Percentiles rank a stretch among this genome's conserved stretches.
Evolutionary conservation across 176 grass and related monocot genomes (phyloP).

Genomic region (Carex littledalei): DNA sequence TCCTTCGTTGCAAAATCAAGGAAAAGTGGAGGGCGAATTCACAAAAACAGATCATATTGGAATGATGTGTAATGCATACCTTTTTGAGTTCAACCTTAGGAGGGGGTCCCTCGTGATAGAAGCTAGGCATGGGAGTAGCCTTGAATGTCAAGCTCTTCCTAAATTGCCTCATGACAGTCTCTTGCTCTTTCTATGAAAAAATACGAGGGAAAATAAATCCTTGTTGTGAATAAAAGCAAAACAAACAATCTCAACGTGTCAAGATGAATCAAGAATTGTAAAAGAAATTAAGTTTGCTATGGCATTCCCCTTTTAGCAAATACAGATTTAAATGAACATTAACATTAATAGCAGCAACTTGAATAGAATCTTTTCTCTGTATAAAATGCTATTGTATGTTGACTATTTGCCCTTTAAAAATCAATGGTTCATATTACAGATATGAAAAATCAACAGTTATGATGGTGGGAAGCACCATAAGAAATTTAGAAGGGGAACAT

Average conservation of each 20-base stretch:
- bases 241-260: not conserved
- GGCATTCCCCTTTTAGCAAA: no score
- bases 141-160: constrained; percentile 89
- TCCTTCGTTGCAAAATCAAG: not conserved
- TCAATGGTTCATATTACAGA: no score
- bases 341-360: no score
- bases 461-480: no score
- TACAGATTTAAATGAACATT: no score
- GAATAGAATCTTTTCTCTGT: no score
- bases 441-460: no score
- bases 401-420: no score
- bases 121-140: constrained; percentile 88
- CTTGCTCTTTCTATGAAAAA: constrained; percentile 67
- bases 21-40: not conserved
- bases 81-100: constrained; percentile 86
- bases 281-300: not conserved
- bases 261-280: not conserved
- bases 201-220: not conserved
- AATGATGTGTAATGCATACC: constrained; percentile 23
- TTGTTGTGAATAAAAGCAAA: not conserved
- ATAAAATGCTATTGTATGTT: no score
- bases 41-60: not conserved
- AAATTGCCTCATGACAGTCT: constrained; percentile 75
- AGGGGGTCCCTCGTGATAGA: constrained; percentile 94
- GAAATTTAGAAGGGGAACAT: no score